phyloP scores from a whole-genome alignment of 2,329 filamentous ascomycete genomes.

The Pseudogymnoascus sp. region DNA sequence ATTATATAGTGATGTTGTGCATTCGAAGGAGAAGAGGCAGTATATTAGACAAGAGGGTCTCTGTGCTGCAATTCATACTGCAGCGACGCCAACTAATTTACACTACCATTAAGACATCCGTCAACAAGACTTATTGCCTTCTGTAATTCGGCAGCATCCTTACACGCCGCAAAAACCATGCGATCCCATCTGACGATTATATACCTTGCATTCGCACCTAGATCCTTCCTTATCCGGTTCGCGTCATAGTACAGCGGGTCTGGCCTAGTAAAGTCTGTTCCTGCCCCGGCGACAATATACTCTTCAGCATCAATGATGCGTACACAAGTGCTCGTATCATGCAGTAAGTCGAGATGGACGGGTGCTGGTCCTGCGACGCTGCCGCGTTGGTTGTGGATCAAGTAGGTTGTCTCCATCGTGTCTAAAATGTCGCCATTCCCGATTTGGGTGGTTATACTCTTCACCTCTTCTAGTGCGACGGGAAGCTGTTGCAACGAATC shows the following conservation, averaged over 20 bases:
- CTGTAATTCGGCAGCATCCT: conserved; percentile 19
- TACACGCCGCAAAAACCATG: conserved; percentile 30
- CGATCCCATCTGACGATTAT: conserved; percentile 30
- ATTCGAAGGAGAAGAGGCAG: too few relatives aligned
- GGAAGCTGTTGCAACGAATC: not conserved
- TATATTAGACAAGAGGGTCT: too few relatives aligned
- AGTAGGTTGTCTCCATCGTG: not conserved
- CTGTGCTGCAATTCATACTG: too few relatives aligned
- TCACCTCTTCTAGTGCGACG: not conserved
- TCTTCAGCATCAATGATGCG: conserved; percentile 5
- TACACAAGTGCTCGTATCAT: not conserved
- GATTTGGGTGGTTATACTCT: not conserved
- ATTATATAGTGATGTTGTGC: too few relatives aligned
- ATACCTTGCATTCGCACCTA: conserved; percentile 21
- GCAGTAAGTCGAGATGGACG: not conserved
- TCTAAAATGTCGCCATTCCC: not conserved
- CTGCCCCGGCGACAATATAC: not conserved
- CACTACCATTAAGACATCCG: not conserved
- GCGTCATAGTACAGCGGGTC: conserved; percentile 26
- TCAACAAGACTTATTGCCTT: not conserved
- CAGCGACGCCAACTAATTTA: too few relatives aligned
- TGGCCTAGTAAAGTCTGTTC: not conserved
- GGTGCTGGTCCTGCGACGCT: not conserved
- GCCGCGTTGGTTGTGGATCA: not conserved
- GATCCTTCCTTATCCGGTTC: conserved; percentile 21